A percentile compares a stretch with the other conserved stretches of the same genome.
These are phyloP conservation scores for Pythium rishiriense DNA, from an alignment of 352 stramenopile species.

Conservation along the genomic window DNA sequence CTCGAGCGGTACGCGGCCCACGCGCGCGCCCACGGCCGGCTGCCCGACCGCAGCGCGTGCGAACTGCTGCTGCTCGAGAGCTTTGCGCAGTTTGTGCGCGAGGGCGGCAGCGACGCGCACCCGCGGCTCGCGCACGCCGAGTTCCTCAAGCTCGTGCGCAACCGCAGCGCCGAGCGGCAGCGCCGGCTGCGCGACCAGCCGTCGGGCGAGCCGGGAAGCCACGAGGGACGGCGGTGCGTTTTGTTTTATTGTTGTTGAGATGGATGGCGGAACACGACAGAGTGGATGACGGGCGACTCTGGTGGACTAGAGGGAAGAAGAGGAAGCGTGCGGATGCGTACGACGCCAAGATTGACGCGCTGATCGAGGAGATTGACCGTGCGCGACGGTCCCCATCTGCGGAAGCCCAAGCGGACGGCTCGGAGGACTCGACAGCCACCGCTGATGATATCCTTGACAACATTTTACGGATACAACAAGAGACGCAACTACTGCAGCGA, in stretches of 20 bases:
- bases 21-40: conserved; percentile 31
- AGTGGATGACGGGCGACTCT: not conserved
- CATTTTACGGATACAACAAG: conserved; percentile 57
- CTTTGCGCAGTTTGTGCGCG: conserved; percentile 54
- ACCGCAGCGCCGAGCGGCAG: conserved; percentile 62
- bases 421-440: too few species aligned
- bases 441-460: conserved; percentile 35
- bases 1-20: conserved; percentile 58
- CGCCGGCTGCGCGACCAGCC: conserved; percentile 21
- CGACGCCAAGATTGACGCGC: conserved; percentile 47
- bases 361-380: conserved; percentile 66
- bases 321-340: conserved; percentile 52
- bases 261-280: not conserved
- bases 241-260: too few species aligned
- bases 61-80: conserved; percentile 52
- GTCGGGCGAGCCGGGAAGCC: too few species aligned
- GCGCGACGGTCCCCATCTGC: conserved; percentile 33
- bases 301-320: conserved; percentile 22
- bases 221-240: too few species aligned
- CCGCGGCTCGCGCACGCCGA: conserved; percentile 48
- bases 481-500: conserved; percentile 52
- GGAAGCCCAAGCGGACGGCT: not conserved
- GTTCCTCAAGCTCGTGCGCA: conserved; percentile 74
- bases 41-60: conserved; percentile 52
- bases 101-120: conserved; percentile 47